A percentile compares a stretch with the other conserved stretches of the same genome.
Evolutionary conservation across 2,329 filamentous ascomycete species (phyloP).

Genomic region (Whalleya microplaca): DNA sequence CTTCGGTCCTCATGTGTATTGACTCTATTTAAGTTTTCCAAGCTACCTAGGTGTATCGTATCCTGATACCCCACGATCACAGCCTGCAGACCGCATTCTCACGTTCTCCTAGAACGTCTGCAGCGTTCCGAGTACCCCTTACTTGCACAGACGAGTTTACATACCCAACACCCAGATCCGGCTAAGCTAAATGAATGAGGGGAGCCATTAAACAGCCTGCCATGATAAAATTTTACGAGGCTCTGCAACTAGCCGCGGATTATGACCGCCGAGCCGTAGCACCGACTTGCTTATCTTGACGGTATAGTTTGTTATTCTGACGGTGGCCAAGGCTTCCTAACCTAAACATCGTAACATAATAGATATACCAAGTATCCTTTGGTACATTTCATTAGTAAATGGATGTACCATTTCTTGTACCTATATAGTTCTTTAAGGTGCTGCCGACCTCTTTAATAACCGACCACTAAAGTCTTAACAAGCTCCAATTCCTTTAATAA

Average conservation of each 20-base stretch:
- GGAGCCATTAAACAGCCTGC: background rate
- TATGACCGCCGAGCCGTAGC: background rate
- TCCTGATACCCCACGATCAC: background rate
- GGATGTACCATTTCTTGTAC: too few species aligned
- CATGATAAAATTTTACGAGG: slow-evolving; percentile 6
- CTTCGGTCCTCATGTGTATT: background rate
- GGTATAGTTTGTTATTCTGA: too few species aligned
- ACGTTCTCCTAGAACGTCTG: slow-evolving; percentile 6
- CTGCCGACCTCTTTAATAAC: too few species aligned
- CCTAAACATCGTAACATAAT: too few species aligned
- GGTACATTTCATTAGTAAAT: too few species aligned
- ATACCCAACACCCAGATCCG: background rate
- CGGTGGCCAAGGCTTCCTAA: too few species aligned
- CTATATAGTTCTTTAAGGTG: too few species aligned
- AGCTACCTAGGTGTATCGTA: background rate
- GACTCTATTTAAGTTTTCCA: background rate
- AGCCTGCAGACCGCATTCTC: slow-evolving; percentile 3
- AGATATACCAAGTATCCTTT: too few species aligned
- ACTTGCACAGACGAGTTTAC: background rate
- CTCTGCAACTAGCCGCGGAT: slow-evolving; percentile 22
- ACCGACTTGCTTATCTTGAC: too few species aligned
- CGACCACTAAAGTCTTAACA: too few species aligned
- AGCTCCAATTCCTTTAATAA: too few species aligned
- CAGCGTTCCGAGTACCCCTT: slow-evolving; percentile 7
- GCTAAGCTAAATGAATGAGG: background rate